Base-by-base conservation (phyloP, 768 basidiomycete genomes). In the Amanita polypyramis region DNA sequence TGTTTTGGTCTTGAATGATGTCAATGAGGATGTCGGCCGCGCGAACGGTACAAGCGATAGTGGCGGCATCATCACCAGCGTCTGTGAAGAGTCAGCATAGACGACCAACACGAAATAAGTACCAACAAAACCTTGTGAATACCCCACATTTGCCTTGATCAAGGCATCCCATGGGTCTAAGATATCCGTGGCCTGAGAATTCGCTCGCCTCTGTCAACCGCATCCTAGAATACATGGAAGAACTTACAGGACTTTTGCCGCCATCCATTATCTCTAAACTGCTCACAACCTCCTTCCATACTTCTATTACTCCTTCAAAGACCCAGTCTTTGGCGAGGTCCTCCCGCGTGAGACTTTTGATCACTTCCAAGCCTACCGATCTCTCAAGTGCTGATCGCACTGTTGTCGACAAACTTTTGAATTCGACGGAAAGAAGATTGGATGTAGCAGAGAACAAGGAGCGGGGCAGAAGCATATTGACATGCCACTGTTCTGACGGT, bases 101-200 rank as follows among this genome's bases (percentile, higher is more conserved):
- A 50, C 43, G 41, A 29, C 32, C 6, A 25, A 25, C 6, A 47
- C 29, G 27, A 21, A 39, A 14, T 27, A 50, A 19, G 11, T 7
- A 57, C 64, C 25, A 7, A 7, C 7, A 27, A 14, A 32, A 79
- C 80, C 70, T 65, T 76, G 64, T 4, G 76, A 60, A 43, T 62
- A 56, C 0, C 66, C 56, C 12, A 77, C 68, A 27, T 75, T 74
- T 2, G 73, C 69, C 43, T 66, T 69, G 33, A 85, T 53, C 27
- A 87, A 58, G 35, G 74, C 72, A 32, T 70, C 64, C 84, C 83
- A 87, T 6, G 78, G 68, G 11, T 65, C 66, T 5, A 74, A 55
- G 3, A 82, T 62, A 51, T 78, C 75, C 1, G 55, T 52, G 73
- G 79, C 43, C 33, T 30, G 34, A 33, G 30, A 15, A 58, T 47